Evolutionary conservation across 75 land plant species (phyloP), one percentile per base, ranked within the genome.

Genomic region (Chamaecyparis obtusa): DNA sequence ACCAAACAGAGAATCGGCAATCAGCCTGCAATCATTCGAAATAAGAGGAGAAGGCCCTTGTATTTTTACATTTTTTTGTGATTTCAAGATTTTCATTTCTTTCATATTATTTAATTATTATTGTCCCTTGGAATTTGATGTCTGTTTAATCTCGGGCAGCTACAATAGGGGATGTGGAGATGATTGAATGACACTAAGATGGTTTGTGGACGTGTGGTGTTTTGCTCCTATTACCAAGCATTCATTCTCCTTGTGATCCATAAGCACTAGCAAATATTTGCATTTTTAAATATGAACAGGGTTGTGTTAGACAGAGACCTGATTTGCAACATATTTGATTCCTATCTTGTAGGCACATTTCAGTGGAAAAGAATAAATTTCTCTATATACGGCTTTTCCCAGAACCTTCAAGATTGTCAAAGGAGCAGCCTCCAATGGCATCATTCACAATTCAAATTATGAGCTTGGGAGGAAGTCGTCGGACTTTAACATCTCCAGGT

Each of bases 361-460:
- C 92, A 2, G 87, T 96, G 71, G 96, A 96, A 88, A 95, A 91
- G 87, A 94, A 89, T 69, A 74, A 88, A 83, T 72, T 86, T 8
- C 48, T 94, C 67, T 90, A 69, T 37, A 87, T 96, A 46, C 92
- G 92, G 85, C 88, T 95, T 43, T 96, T 88, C 64, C 96, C 95
- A 27, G 98, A 94, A 82, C 49, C 88, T 71, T 93, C 94, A 17
- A 94, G 83, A 37, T 41, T 91, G 27, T 89, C 94, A 10, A 93
- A 92, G 85, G 98, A 96, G 32, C 92, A 89, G 51, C 91, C 96
- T 30, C 98, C 98, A 10, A 91, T 94, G 86, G 98, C 93, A 10
- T 93, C 95, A 76, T 96, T 96, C 85, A 87, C 91, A 3, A 90
- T 95, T 49, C 90, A 93, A 46, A 89, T 95, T 72, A 87, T 93